Conservation (phyloP, 495 filamentous ascomycete genomes). For the Glarea lozoyensis region DNA sequence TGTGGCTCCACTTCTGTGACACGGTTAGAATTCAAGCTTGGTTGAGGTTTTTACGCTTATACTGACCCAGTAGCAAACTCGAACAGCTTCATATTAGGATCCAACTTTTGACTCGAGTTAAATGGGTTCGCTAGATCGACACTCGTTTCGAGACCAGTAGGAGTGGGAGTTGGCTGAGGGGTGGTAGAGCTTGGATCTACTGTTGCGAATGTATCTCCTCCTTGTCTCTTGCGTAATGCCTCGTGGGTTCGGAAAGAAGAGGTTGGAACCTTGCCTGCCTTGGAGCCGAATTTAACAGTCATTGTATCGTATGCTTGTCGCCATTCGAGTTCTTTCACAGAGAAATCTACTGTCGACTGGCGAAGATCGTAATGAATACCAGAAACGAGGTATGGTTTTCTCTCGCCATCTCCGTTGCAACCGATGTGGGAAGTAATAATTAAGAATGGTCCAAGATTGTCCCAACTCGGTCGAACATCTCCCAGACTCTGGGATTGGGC, state of each 20-base stretch:
- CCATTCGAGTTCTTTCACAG: neutral
- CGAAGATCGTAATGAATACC: neutral
- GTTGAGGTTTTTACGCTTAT: neutral
- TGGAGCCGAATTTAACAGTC: neutral
- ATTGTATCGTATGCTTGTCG: neutral
- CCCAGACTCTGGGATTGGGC: neutral
- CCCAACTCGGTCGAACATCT: neutral
- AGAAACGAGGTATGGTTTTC: slow-evolving; percentile 4
- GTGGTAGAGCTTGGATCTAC: too few species aligned
- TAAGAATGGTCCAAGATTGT: neutral
- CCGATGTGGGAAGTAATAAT: slow-evolving; percentile 3
- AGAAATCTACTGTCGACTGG: neutral
- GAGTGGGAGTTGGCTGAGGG: too few species aligned
- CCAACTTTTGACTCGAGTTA: too few species aligned
- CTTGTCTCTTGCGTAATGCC: neutral
- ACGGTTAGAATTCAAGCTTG: neutral
- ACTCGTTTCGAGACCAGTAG: too few species aligned
- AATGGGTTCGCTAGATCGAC: too few species aligned
- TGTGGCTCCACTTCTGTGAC: neutral
- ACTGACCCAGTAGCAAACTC: neutral
- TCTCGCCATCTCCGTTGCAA: slow-evolving; percentile 4
- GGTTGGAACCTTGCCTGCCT: neutral
- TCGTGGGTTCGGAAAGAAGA: neutral
- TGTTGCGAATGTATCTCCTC: too few species aligned
- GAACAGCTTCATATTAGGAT: too few species aligned